Evolutionary conservation across 345 rosid genomes (phyloP), one percentile per base, ranked within the genome.

Genomic region (Arabis hirsuta): DNA sequence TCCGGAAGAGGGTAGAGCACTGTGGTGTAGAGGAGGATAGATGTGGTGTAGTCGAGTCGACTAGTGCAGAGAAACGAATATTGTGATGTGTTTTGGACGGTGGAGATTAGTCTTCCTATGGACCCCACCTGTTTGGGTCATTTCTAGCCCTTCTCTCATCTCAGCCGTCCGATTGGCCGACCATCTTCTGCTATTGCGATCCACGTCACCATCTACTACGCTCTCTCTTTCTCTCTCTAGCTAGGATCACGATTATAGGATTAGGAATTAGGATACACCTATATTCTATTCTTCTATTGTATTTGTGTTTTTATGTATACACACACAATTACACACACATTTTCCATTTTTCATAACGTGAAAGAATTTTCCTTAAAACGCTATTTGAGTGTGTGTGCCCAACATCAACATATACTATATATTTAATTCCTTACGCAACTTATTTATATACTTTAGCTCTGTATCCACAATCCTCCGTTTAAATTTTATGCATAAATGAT

Each of bases 31-130:
- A 34, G 38, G 38, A 34, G 38, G 38, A 7, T 36, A 12, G 64
- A 59, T 59, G 64, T 59, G 64, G 64, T 41, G 48, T 59, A 36
- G 43, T 67, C 39, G 27, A 56, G 55, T 69, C 27, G 67, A 69
- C 45, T 9, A 8, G 39, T 9, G 51, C 9, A 26, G 59, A 20
- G 64, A 59, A 48, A 41, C 59, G 74, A 70, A 70, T 70, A 70
- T 39, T 16, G 13, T 67, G 51, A 26, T 39, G 66, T 47, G 50
- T 50, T 36, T 52, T 74, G 78, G 78, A 74, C 78, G 78, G 78
- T 67, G 78, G 31, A 59, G 73, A 74, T 74, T 59, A 51, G 78
- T 69, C 73, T 3, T 19, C 14, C 1, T 5, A 9, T 52, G 67
- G 67, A 29, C 31, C 48, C 78, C 13, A 67, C 78, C 27, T 74